Conservation (phyloP, 2,329 filamentous ascomycete genomes). For the Penicillium sp. region DNA sequence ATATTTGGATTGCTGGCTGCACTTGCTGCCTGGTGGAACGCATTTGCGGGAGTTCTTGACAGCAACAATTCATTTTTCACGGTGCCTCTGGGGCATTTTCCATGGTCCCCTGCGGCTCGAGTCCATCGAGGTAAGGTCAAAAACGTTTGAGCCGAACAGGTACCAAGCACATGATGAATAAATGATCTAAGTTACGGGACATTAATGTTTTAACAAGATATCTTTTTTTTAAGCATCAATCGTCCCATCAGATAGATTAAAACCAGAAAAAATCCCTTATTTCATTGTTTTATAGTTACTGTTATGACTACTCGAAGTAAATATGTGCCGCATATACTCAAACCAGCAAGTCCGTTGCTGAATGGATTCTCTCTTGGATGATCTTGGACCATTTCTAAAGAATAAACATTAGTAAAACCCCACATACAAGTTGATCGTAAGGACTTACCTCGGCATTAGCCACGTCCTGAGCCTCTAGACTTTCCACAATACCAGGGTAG, state of each 20-base stretch:
- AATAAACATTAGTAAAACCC: conserved; percentile 8
- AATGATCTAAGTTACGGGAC: too few species aligned
- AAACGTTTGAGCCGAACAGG: conserved; percentile 6
- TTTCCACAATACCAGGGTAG: conserved; percentile 65
- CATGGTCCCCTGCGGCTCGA: conserved; percentile 18
- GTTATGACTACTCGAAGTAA: too few species aligned
- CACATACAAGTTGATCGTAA: neutral
- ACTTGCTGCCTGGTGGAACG: conserved; percentile 22
- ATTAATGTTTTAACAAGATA: neutral
- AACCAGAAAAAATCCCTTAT: too few species aligned
- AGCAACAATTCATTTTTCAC: conserved; percentile 18
- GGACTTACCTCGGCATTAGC: conserved; percentile 53
- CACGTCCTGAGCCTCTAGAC: conserved; percentile 53
- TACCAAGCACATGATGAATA: too few species aligned
- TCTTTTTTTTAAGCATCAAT: too few species aligned
- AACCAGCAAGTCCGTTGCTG: conserved; percentile 32
- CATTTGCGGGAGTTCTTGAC: conserved; percentile 20
- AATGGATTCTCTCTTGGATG: conserved; percentile 37
- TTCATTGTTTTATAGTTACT: too few species aligned
- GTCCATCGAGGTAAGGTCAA: conserved; percentile 12
- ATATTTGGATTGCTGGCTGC: conserved; percentile 19
- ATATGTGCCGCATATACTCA: neutral
- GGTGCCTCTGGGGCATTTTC: conserved; percentile 20
- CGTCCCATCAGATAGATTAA: too few species aligned
- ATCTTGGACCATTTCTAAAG: conserved; percentile 43